Base-by-base conservation (phyloP, 2,329 filamentous ascomycete species). In the Pseudopyricularia cyperi region DNA sequence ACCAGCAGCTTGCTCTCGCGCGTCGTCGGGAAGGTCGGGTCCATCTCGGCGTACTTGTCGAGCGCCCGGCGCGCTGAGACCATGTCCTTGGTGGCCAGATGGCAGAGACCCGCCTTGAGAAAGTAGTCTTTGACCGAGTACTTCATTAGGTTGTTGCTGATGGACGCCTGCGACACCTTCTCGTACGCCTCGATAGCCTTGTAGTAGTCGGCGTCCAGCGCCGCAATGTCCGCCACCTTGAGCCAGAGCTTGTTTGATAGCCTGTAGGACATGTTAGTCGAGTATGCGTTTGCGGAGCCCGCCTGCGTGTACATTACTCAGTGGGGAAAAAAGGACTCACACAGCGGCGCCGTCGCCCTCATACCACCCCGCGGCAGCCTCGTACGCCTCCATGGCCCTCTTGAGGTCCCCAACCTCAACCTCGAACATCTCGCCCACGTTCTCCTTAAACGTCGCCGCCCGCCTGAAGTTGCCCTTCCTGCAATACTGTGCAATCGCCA, bases 71-170 rank as follows among this genome's bases (percentile, higher is more conserved):
- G 84, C 17, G 83, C 78, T 48, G 84, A 86, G 52, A 96, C 86
- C 61, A 85, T 71, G 65, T 97, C 91, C 55, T 74, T 74, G 17
- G 72, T 74, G 37, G 80, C 80, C 35, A 97, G 76, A 65, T 95
- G 85, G 71, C 90, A 96, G 64, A 97, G 87, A 32, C 89, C 90
- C 1, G 89, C 88, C 71, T 96, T 95, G 62, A 97, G 77, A 62
- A 96, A 83, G 71, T 96, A 96, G 58, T 96, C 89, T 69, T 96
- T 97, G 57, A 97, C 89, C 48, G 82, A 88, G 80, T 88, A 95
- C 65, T 84, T 87, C 87, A 94, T 91, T 54, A 95, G 74, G 67
- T 94, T 93, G 73, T 94, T 96, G 67, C 83, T 83, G 61, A 95
- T 82, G 34, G 85, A 85, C 44, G 79, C 77, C 53, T 79, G 76